Evolutionary conservation across 106 monocot genomes (phyloP), one percentile per base, ranked within the genome.

Genomic region (Xerophyta viscosa): DNA sequence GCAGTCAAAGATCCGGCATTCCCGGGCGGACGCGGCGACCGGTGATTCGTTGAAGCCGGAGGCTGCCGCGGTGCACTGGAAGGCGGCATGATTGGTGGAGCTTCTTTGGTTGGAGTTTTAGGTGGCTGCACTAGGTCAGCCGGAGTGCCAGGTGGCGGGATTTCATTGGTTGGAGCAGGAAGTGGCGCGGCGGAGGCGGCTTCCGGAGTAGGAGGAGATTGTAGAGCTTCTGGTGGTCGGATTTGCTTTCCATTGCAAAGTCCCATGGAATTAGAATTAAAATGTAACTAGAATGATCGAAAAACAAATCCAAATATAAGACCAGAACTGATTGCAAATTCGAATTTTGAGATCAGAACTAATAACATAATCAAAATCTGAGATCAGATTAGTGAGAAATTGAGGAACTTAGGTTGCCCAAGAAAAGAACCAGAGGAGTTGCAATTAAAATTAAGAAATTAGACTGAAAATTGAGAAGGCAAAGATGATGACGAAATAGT

Each of bases 231-330:
- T 7, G 56, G 52, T 7, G 8, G 39, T 58, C 28, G 50, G 42
- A 30, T 37, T 58, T 51, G 58, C 26, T 63, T 76, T 54, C 69
- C 75, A 69, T 69, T 63, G 64, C 75, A 76, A 46, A 69, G 29
- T 15, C 72, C 72, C 72, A 72, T 72, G 58, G 71, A 71, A 57
- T 30, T 36, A 14, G 33, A 42, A 39, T 6, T 10, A 23, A 27
- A 29, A 29, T n/a, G 0, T 27, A 27, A 52, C 27, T 39, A 52
- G 28, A 27, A 19, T 18, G 46, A 46, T 46, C 28, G 5, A 54
- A 36, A 17, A n/a, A n/a, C n/a, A n/a, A n/a, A n/a, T n/a, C n/a
- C n/a, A n/a, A n/a, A n/a, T n/a, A n/a, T n/a, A n/a, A n/a, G n/a
- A n/a, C n/a, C n/a, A n/a, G n/a, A n/a, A n/a, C n/a, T n/a, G n/a